phyloP scores from a whole-genome alignment of 805 yeast genomes.

The Wickerhamiella alocasiicola region DNA sequence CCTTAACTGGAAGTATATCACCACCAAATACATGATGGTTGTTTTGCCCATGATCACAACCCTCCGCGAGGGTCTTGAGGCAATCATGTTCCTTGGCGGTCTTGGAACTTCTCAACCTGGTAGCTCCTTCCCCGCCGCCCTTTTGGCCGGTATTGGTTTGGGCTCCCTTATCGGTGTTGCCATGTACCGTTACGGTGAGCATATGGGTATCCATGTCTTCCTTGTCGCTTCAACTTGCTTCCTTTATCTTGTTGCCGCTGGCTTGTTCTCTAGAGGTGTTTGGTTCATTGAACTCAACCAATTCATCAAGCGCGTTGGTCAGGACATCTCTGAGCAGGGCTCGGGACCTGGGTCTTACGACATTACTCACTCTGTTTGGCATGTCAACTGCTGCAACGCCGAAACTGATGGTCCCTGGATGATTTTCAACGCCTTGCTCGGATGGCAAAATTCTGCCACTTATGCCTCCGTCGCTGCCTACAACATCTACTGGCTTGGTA shows the following conservation, averaged over 20 bases:
- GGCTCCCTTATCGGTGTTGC: conserved; percentile 55
- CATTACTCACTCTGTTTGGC: conserved; percentile 72
- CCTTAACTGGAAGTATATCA: conserved; percentile 12
- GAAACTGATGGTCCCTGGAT: conserved; percentile 89
- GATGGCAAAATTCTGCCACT: conserved; percentile 93
- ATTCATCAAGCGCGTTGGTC: conserved; percentile 67
- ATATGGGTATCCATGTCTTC: conserved; percentile 62
- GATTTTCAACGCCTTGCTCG: conserved; percentile 76
- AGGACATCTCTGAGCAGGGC: conserved; percentile 78
- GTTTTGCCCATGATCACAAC: conserved; percentile 77
- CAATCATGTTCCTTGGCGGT: conserved; percentile 85
- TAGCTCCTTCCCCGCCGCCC: conserved; percentile 52
- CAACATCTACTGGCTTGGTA: conserved; percentile 51
- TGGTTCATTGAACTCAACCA: conserved; percentile 80
- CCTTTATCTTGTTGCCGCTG: conserved; percentile 75
- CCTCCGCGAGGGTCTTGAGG: conserved; percentile 81
- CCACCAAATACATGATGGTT: conserved; percentile 52
- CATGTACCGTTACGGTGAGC: conserved; percentile 68
- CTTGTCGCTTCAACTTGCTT: conserved; percentile 66
- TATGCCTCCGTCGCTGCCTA: conserved; percentile 74
- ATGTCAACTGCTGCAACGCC: conserved; percentile 88
- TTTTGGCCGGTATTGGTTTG: conserved; percentile 41
- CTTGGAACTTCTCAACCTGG: conserved; percentile 64
- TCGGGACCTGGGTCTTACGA: conserved; percentile 92
- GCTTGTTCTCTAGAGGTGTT: conserved; percentile 72